Conservation (phyloP, 371 early-diverging fungal genomes). For the Spraguea lophii region DNA sequence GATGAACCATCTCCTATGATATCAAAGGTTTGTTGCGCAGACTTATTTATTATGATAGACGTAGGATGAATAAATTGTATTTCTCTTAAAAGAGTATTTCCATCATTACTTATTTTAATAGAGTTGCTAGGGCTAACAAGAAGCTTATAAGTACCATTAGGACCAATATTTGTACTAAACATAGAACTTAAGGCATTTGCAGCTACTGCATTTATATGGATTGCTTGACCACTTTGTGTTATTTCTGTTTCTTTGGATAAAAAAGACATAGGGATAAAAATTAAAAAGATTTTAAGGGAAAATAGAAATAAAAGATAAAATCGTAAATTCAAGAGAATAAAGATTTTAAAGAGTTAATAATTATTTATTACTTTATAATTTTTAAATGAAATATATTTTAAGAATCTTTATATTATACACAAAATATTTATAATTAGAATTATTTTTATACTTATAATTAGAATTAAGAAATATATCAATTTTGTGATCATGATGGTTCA, state of each 20-base stretch:
- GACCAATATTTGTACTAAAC: constrained; percentile 80
- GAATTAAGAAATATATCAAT: too few relatives aligned
- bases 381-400: too few relatives aligned
- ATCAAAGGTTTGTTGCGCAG: constrained; percentile 89
- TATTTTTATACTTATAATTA: too few relatives aligned
- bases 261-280: constrained; percentile 27
- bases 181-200: constrained; percentile 80
- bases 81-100: constrained; percentile 50
- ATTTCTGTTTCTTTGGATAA: constrained; percentile 43
- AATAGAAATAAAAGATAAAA: too few relatives aligned
- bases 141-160: constrained; percentile 95
- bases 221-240: constrained; percentile 64
- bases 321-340: too few relatives aligned
- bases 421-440: too few relatives aligned
- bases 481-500: too few relatives aligned
- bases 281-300: too few relatives aligned
- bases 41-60: constrained; percentile 90
- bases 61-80: constrained; percentile 99
- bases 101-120: constrained; percentile 47
- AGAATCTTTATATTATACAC: too few relatives aligned
- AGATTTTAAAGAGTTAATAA: too few relatives aligned
- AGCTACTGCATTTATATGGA: constrained; percentile 79
- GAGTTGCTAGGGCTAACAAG: constrained; percentile 56
- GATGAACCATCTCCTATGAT: constrained; percentile 96
- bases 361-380: too few relatives aligned